Conservation (phyloP, 192 early-diverging fungal species). For the Entomortierella chlamydospora region DNA sequence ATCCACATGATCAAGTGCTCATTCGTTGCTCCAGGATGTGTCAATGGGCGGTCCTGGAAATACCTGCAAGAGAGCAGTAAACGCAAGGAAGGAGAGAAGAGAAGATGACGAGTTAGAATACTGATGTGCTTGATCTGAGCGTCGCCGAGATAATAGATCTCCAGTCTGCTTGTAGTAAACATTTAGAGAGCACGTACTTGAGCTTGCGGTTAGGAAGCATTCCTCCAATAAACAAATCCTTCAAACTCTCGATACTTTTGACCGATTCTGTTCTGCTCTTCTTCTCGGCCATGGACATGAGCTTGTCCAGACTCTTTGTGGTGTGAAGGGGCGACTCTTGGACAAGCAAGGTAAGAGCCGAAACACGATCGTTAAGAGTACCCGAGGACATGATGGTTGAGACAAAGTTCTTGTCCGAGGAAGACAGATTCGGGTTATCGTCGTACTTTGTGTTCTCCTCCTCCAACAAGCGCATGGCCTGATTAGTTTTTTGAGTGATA, state of each 20-base stretch:
- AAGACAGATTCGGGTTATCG: slow-evolving; percentile 67
- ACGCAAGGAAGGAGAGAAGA: neutral
- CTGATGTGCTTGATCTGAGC: neutral
- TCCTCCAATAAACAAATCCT: slow-evolving; percentile 86
- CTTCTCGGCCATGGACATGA: slow-evolving; percentile 90
- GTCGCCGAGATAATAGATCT: too few species aligned
- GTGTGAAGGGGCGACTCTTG: slow-evolving; percentile 93
- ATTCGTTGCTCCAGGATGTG: slow-evolving; percentile 65
- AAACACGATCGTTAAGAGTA: slow-evolving; percentile 93
- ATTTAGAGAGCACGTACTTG: slow-evolving; percentile 38
- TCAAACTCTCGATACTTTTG: slow-evolving; percentile 87
- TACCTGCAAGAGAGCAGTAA: slow-evolving; percentile 56
- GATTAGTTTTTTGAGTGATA: slow-evolving; percentile 44
- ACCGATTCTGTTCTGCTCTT: slow-evolving; percentile 90
- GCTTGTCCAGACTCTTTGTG: slow-evolving; percentile 72
- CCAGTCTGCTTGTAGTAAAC: too few species aligned
- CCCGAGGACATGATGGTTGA: slow-evolving; percentile 90
- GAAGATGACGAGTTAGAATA: slow-evolving; percentile 1
- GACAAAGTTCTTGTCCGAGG: slow-evolving; percentile 88
- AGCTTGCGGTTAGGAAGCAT: slow-evolving; percentile 92
- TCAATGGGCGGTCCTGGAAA: slow-evolving; percentile 91
- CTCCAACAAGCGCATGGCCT: slow-evolving; percentile 73
- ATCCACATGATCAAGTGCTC: slow-evolving; percentile 90
- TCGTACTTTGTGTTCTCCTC: slow-evolving; percentile 72
- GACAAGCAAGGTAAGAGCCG: slow-evolving; percentile 90